Evolutionary conservation across 768 basidiomycete genomes (phyloP), one percentile per base, ranked within the genome.

Genomic region (Lentinus tigrinus): DNA sequence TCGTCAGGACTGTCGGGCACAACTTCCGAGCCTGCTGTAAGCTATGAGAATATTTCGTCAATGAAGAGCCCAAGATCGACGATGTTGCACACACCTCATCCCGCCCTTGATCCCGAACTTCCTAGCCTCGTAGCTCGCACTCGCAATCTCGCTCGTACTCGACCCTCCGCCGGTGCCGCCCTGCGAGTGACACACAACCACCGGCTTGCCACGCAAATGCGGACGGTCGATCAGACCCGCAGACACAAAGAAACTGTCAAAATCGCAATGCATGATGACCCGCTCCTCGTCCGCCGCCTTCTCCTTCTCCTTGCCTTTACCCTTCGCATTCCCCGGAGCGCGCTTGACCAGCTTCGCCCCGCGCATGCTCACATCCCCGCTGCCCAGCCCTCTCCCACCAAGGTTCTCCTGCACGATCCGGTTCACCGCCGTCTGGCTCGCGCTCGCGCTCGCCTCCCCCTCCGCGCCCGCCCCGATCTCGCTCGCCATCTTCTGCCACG

Each of bases 191-290:
- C 97, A 99, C 0, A 99, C 97, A 0, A 96, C 95, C 9, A 89
- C 87, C 0, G 97, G 93, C 69, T 90, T 93, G 1, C 95, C 94
- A 52, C 83, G 84, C 44, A 97, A 73, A 58, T 96, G 82, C 0
- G 93, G 92, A 2, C 94, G 78, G 56, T 79, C 84, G 2, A 91
- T 78, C 50, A 95, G 73, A 0, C 94, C 93, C n/a, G 88, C 96
- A 1, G 91, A 87, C 11, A 98, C 95, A 68, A 99, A 99, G 78
- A 98, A 98, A 62, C 88, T 93, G 67, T 99, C 97, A 63, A 98
- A 98, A 70, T 95, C 93, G 63, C 90, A 92, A 65, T 95, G 93
- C 90, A 95, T 91, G 65, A 93, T 89, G 10, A 91, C 83, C 16
- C 81, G 79, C 34, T 78, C 63, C 19, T 77, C 73, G 3, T 77